A percentile compares a stretch with the other conserved stretches of the same genome.
Evolutionary conservation across 2,329 filamentous ascomycete species (phyloP).

Genomic region (Monosporascus sp.): DNA sequence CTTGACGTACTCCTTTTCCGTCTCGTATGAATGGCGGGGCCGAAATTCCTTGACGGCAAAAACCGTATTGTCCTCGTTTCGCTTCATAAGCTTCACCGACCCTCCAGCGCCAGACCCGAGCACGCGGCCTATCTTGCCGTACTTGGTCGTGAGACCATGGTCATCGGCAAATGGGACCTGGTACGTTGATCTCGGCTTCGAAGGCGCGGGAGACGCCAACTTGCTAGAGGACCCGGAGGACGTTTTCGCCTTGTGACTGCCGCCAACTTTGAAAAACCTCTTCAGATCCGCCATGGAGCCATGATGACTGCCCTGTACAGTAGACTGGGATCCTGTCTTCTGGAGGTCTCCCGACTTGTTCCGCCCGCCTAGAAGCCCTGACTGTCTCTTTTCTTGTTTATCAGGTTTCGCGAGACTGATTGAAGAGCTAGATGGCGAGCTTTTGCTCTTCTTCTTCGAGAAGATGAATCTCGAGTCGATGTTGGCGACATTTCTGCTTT

Average conservation of each 20-base stretch:
- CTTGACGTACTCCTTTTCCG: conserved; percentile 92
- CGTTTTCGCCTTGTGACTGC: conserved; percentile 64
- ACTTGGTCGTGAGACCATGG: conserved; percentile 83
- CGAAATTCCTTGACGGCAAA: conserved; percentile 98
- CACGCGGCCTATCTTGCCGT: conserved; percentile 92
- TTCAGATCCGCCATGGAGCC: conserved; percentile 93
- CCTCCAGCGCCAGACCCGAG: conserved; percentile 91
- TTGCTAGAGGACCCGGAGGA: conserved; percentile 27
- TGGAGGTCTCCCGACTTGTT: conserved; percentile 40
- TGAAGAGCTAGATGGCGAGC: conserved; percentile 49
- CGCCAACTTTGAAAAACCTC: conserved; percentile 86
- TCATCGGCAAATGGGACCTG: conserved; percentile 91
- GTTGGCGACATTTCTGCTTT: conserved; percentile 54
- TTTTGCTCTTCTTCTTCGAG: conserved; percentile 64
- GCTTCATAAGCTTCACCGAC: conserved; percentile 89
- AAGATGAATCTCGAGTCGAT: conserved; percentile 85
- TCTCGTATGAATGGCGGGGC: conserved; percentile 86
- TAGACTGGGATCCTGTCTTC: conserved; percentile 41
- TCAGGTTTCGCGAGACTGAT: conserved; percentile 42
- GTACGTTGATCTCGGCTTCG: conserved; percentile 42
- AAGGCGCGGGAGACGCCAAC: conserved; percentile 23
- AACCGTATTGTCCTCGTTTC: conserved; percentile 84
- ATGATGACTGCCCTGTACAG: conserved; percentile 47
- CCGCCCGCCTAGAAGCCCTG: conserved; percentile 35
- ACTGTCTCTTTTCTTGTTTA: conserved; percentile 46